Conservation (phyloP, 2,329 filamentous ascomycete species). For the Fusarium nodosum region DNA sequence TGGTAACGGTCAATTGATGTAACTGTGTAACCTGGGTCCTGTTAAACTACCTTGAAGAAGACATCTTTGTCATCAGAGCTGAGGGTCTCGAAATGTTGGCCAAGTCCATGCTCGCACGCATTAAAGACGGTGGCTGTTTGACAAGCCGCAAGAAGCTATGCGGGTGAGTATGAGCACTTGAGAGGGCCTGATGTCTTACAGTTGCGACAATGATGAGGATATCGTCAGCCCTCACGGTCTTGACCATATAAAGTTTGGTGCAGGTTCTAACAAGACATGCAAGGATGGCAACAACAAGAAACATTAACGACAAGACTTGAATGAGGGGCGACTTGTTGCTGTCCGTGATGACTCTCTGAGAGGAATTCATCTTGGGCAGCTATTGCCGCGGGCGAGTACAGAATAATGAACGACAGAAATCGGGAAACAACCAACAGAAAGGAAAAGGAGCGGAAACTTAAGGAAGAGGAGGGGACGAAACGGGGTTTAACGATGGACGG, state of each 20-base stretch:
- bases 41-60: slow-evolving; percentile 47
- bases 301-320: slow-evolving; percentile 51
- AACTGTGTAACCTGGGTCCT: background rate
- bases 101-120: slow-evolving; percentile 46
- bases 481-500: background rate
- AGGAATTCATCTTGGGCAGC: slow-evolving; percentile 37
- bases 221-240: slow-evolving; percentile 48
- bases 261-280: slow-evolving; percentile 46
- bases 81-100: slow-evolving; percentile 38
- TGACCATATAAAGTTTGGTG: slow-evolving; percentile 52
- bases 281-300: slow-evolving; percentile 49
- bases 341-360: slow-evolving; percentile 49
- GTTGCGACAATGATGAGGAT: slow-evolving; percentile 45
- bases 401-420: background rate
- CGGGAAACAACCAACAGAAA: background rate
- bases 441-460: background rate
- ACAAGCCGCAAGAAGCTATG: slow-evolving; percentile 32
- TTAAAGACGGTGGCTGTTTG: slow-evolving; percentile 44
- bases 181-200: slow-evolving; percentile 33
- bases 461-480: background rate
- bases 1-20: slow-evolving; percentile 4
- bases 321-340: slow-evolving; percentile 51
- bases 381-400: slow-evolving; percentile 3
- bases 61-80: slow-evolving; percentile 22
- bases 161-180: background rate